Evolutionary conservation across 2,329 filamentous ascomycete genomes (phyloP).

Genomic region (Fonsecaea monophora): DNA sequence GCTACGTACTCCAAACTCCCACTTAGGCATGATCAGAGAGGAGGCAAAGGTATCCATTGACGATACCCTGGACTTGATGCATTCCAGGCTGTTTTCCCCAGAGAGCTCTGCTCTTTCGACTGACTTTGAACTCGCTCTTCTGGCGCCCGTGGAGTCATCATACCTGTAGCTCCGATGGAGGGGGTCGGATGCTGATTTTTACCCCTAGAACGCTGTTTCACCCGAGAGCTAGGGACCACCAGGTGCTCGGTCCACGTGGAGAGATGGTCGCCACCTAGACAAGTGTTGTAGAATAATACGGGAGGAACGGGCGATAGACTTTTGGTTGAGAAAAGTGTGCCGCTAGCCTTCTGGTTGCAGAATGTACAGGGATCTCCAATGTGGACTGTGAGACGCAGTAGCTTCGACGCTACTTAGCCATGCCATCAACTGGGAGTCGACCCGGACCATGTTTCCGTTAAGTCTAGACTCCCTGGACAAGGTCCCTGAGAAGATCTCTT

Average conservation of each 20-base stretch:
- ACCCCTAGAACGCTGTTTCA: not conserved
- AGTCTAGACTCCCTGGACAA: not conserved
- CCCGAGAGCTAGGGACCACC: constrained; percentile 1
- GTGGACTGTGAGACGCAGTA: not conserved
- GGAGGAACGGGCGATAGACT: constrained; percentile 1
- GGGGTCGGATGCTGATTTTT: not conserved
- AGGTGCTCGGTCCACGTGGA: constrained; percentile 17
- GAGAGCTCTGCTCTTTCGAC: not conserved
- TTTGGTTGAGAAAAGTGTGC: not conserved
- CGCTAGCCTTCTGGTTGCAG: not conserved
- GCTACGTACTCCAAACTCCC: not conserved
- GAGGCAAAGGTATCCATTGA: not conserved
- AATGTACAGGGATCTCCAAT: not conserved
- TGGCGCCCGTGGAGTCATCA: not conserved
- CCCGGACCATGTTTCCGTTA: not conserved
- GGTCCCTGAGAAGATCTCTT: not conserved
- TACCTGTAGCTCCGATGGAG: not conserved
- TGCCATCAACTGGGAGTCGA: not conserved
- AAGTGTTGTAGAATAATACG: not conserved
- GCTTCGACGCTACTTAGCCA: not conserved
- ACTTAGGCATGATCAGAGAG: not conserved
- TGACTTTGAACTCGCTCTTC: not conserved
- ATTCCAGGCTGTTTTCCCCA: not conserved
- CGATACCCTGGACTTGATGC: not conserved
- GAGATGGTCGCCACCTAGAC: not conserved